Evolutionary conservation across 164 flowering plant species (phyloP), one percentile per base, ranked within the genome.

Genomic region (Annona squamosa): DNA sequence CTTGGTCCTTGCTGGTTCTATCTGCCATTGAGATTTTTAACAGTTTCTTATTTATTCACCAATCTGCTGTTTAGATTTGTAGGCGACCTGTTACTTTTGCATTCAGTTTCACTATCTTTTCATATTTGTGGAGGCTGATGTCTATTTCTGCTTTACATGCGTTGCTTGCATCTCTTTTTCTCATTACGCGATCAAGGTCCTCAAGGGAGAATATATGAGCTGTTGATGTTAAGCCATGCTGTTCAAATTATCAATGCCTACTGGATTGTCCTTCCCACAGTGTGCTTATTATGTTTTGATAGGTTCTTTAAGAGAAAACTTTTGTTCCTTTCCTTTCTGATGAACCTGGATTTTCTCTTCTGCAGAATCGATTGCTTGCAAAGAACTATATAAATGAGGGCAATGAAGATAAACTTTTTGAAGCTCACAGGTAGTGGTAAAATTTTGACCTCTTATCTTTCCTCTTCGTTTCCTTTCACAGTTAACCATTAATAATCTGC

Each of bases 341-440:
- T 37, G 42, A 44, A 3, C 4, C 19, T n/a, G 9, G 56, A 45
- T 68, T 52, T 4, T 6, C 61, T 59, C 26, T 74, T 56, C 72
- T 81, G 83, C 91, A 96, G 99, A 96, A 96, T 82, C 98, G 99
- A 43, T 81, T 96, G 83, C 97, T 93, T 80, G 99, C 99, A 2
- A 87, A 93, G 98, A 96, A 96, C 84, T 96, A 96, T 84, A 91
- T 92, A 46, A 84, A 96, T 73, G 97, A 89, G 75, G 99, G 97
- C 57, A 80, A 79, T 47, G 94, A 93, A 84, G 97, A 96, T 73
- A 93, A 88, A 79, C 92, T 96, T 74, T 96, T 84, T 83, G 97
- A 91, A 82, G 94, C 97, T 77, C 99, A 96, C 91, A 96, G 99
- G 99, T 96, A 81, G 45, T 41, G 13, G 16, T 57, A 19, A 7